Evolutionary conservation across 768 basidiomycete genomes (phyloP), one percentile per base, ranked within the genome.

Genomic region (Guyanaporus albipodus): DNA sequence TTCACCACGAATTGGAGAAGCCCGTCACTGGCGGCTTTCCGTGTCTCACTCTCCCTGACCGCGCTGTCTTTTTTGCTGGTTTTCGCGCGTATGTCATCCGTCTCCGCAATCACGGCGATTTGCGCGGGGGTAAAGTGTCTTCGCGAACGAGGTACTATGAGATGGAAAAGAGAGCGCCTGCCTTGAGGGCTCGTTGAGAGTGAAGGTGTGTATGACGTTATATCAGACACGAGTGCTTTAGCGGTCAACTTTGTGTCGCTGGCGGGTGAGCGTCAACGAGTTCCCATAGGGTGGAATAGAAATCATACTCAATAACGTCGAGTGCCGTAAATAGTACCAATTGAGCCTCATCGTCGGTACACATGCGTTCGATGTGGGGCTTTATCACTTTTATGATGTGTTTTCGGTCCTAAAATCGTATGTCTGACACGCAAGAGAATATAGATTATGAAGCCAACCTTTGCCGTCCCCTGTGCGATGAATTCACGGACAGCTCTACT

Each of bases 161-260:
- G 83, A 66, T 95, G 90, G 24, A 94, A 74, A 0, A 96, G 70
- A 4, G 87, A 77, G 8, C 91, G 79, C 33, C 93, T 83, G 29
- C 92, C 93, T 72, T 90, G 84, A 17, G 83, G 69, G 32, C 73
- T 78, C 14, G 67, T 56, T 54, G 79, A 78, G 6, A 92, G 71
- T 11, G 76, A 78, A 19, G 77, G 66, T 6, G 82, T 78, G 31
- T 78, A 67, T 0, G 73, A 61, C 18, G 77, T 79, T 40, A 94
- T 83, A 43, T 86, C 82, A 1, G 82, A 67, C 1, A 94, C 73
- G 28, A 97, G 70, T 0, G 83, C 81, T 70, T 94, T 95, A 12
- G 80, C 73, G 27, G 87, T 78, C 35, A 94, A 76, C 70, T 95
- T 97, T 3, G 93, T 97, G 62, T 97, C 92, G 56, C 90, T 93